A percentile compares a stretch with the other conserved stretches of the same genome.
Conservation (phyloP, 108 stramenopile genomes). For the Fragilariopsis cylindrus region DNA sequence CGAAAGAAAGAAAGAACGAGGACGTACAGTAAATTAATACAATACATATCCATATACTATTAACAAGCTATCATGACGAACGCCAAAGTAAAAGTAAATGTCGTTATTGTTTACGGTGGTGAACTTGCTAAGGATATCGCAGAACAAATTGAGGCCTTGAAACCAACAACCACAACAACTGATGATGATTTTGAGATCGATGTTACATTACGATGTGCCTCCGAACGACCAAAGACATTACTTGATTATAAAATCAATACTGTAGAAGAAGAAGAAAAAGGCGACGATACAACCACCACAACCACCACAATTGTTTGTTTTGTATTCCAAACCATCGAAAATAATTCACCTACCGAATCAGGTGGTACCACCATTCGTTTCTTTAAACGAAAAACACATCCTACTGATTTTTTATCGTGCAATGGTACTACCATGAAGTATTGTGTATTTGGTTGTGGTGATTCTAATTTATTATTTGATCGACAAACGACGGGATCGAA, state of each 20-base stretch:
- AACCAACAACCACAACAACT: background rate
- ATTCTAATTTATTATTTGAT: constrained; percentile 51
- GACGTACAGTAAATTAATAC: no score
- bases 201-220: constrained; percentile 23
- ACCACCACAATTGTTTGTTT: constrained; percentile 24
- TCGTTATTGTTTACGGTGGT: constrained; percentile 40
- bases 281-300: no score
- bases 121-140: constrained; percentile 47
- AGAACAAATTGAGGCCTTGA: constrained; percentile 27
- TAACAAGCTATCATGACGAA: no score
- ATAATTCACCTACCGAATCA: constrained; percentile 45
- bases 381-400: constrained; percentile 56
- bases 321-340: constrained; percentile 49
- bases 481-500: constrained; percentile 49
- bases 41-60: no score
- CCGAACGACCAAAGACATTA: constrained; percentile 31
- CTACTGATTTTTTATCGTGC: constrained; percentile 2
- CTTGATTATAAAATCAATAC: constrained; percentile 1
- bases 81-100: background rate
- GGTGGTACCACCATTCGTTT: constrained; percentile 44
- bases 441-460: constrained; percentile 43
- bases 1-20: no score
- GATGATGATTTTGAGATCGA: background rate
- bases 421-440: constrained; percentile 12
- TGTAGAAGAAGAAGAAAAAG: background rate